Evolutionary conservation across 1,284 basidiomycete species (phyloP).

Genomic region (Ustilago hordei): DNA sequence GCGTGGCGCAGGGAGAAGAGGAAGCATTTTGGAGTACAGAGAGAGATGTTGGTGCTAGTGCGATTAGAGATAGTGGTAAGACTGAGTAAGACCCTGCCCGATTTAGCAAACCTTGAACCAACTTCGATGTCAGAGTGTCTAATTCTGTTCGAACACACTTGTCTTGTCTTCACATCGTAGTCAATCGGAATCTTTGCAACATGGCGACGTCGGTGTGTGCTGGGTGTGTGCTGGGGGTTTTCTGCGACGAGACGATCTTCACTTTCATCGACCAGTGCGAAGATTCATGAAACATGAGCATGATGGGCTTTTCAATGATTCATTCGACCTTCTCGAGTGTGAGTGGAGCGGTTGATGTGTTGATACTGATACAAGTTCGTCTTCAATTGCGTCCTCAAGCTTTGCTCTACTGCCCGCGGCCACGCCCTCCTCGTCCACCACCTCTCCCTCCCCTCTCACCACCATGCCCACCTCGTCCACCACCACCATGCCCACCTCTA

Average conservation of each 20-base stretch:
- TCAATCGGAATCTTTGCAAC: too few relatives aligned
- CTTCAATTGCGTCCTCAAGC: neutral
- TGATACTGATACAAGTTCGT: slow-evolving; percentile 34
- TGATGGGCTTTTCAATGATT: too few relatives aligned
- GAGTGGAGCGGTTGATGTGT: neutral
- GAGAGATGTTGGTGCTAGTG: slow-evolving; percentile 37
- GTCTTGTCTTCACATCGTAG: too few relatives aligned
- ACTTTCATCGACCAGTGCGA: too few relatives aligned
- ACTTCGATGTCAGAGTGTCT: too few relatives aligned
- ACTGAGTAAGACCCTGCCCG: slow-evolving; percentile 6
- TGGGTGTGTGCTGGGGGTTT: too few relatives aligned
- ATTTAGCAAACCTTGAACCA: too few relatives aligned
- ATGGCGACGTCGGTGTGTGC: too few relatives aligned
- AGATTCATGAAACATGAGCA: too few relatives aligned
- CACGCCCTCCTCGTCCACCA: slow-evolving; percentile 30
- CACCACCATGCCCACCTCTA: slow-evolving; percentile 1
- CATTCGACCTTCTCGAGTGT: neutral
- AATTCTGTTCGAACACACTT: too few relatives aligned
- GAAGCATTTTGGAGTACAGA: slow-evolving; percentile 41
- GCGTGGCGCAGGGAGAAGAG: neutral
- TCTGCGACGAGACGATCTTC: too few relatives aligned
- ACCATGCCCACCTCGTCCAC: slow-evolving; percentile 15
- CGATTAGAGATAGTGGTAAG: slow-evolving; percentile 28
- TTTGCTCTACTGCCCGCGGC: slow-evolving; percentile 28
- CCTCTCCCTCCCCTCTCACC: slow-evolving; percentile 35